Base-by-base conservation (phyloP, 2,329 filamentous ascomycete genomes). In the Calonectria leucothoes region DNA sequence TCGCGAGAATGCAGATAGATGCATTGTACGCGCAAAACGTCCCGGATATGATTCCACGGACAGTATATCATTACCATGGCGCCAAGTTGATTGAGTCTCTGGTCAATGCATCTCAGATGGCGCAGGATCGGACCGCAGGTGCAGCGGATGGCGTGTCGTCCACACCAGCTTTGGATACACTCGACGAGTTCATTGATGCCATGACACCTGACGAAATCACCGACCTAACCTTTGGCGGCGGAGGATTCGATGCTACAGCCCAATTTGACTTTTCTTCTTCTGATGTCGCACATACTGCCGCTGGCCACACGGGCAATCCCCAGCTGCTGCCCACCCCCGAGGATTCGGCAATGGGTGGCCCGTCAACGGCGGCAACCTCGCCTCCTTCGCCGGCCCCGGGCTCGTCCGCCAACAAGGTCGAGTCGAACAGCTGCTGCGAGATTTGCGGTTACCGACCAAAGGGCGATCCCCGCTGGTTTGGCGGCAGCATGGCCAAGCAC, bases 401-500 rank as follows among this genome's bases (percentile, higher is more conserved):
- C n/a, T 42, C 69, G 52, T 52, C 76, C 0, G 57, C 59, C n/a
- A 75, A 80, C 48, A 87, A 87, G 72, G 73, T 84, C 1, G 87
- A 88, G 72, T 85, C 88, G 0, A 81, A 86, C 59, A 84, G 85
- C 64, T 84, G 84, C 74, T 91, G 89, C 77, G 86, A 88, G 27
- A 82, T 89, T 23, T 91, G 89, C 73, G 88, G 87, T 3, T 91
- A 91, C 81, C 85, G 88, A 12, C 89, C 89, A 1, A 89, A 88
- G 74, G 89, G 89, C 5, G 86, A 89, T 63, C 89, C 89, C n/a
- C 85, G 87, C 71, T 91, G 89, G 89, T 91, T 91, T 78, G 87
- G 87, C 55, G 89, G 89, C 7, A 90, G 88, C 79, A 90, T 91
- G 89, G 86, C 88, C 63, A 91, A 91, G 81, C 89, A 91, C 79